Percentiles rank a stretch among this genome's conserved stretches.
Conservation (phyloP, 371 early-diverging fungal species). For the Cokeromyces recurvatus region DNA sequence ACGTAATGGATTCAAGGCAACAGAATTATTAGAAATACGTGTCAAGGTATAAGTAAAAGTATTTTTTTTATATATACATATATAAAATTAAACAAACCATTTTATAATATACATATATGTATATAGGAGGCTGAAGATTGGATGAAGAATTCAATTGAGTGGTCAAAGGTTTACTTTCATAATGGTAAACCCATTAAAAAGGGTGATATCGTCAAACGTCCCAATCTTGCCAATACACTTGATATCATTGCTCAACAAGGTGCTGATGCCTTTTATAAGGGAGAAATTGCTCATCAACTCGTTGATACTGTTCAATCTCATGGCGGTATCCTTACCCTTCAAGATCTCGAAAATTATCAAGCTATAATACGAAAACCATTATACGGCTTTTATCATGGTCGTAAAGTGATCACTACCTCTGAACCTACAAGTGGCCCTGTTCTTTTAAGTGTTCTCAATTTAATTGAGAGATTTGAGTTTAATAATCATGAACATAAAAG, state of each 20-base stretch:
- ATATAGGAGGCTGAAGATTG: slow-evolving; percentile 19
- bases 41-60: slow-evolving; percentile 35
- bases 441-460: slow-evolving; percentile 81
- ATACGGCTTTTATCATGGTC: slow-evolving; percentile 74
- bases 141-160: slow-evolving; percentile 38
- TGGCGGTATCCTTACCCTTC: slow-evolving; percentile 81
- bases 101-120: background rate
- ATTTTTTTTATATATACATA: slow-evolving; percentile 2
- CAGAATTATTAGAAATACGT: slow-evolving; percentile 51
- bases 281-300: slow-evolving; percentile 74
- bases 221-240: slow-evolving; percentile 78
- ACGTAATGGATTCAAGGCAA: slow-evolving; percentile 75
- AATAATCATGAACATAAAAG: slow-evolving; percentile 46
- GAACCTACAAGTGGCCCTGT: slow-evolving; percentile 85
- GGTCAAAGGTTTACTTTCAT: slow-evolving; percentile 60
- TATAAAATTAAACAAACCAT: background rate
- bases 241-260: slow-evolving; percentile 80
- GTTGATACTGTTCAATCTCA: slow-evolving; percentile 60
- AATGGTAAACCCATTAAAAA: slow-evolving; percentile 56
- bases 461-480: slow-evolving; percentile 81
- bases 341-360: slow-evolving; percentile 76
- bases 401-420: slow-evolving; percentile 60
- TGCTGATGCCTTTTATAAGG: slow-evolving; percentile 83
- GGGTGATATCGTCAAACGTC: slow-evolving; percentile 75
- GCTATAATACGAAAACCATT: slow-evolving; percentile 59